These are phyloP conservation scores for Physaria fendleri DNA, from an alignment of 345 rosid species.

Conservation along the genomic window DNA sequence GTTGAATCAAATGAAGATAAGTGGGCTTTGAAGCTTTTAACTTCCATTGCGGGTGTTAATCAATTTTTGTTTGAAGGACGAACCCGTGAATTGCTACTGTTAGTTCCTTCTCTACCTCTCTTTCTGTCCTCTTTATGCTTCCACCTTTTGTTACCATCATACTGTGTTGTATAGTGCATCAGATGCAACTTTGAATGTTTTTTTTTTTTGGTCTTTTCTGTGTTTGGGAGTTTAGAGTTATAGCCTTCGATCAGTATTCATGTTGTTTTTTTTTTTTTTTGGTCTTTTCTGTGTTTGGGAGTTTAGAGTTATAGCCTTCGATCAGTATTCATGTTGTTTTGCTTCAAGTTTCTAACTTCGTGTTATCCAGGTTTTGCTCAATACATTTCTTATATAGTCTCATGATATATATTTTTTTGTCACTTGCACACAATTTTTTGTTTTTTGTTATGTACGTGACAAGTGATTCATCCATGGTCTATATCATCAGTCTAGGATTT, in stretches of 20 bases:
- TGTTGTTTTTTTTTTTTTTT: not conserved
- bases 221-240: not conserved
- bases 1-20: conserved; percentile 52
- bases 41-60: conserved; percentile 53
- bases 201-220: not conserved
- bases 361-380: not conserved
- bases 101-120: conserved; percentile 30
- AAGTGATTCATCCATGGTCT: not conserved
- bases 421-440: not conserved
- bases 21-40: conserved; percentile 67
- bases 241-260: not conserved
- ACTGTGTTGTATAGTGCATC: not conserved
- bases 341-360: not conserved
- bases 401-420: not conserved
- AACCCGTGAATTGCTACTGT: conserved; percentile 83
- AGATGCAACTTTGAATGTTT: not conserved
- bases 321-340: not conserved
- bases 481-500: conserved; percentile 51
- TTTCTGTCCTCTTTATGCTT: not conserved
- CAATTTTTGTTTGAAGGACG: conserved; percentile 63
- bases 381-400: not conserved
- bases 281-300: not conserved
- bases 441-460: not conserved
- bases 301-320: no score
- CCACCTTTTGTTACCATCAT: not conserved